Evolutionary conservation across 495 filamentous ascomycete genomes (phyloP).

Genomic region (Massariosphaeria phaeospora): DNA sequence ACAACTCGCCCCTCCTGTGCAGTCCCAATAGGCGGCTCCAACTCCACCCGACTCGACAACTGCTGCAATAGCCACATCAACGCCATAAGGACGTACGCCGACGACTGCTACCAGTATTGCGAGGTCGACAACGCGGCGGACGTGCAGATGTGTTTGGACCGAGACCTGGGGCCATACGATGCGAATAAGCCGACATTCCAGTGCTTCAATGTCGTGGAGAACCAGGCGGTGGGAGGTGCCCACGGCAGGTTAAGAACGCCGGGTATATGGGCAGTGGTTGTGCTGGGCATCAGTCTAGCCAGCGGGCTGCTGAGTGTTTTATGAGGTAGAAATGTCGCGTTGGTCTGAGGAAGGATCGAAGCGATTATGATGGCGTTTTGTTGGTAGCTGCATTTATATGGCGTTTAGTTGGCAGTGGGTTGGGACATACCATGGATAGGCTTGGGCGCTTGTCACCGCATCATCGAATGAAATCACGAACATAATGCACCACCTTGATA

Average conservation of each 20-base stretch:
- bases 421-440: no score
- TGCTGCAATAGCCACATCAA: constrained; percentile 27
- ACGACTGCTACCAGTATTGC: constrained; percentile 18
- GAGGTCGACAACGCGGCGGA: background rate
- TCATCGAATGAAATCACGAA: no score
- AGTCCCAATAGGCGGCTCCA: constrained; percentile 15
- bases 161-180: background rate
- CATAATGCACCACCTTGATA: no score
- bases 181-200: background rate
- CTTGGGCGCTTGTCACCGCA: no score
- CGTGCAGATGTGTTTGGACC: constrained; percentile 11
- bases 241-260: background rate
- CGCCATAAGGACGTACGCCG: background rate
- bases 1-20: constrained; percentile 9
- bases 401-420: no score
- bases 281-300: no score
- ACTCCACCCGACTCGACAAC: constrained; percentile 22
- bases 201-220: constrained; percentile 3
- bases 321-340: no score
- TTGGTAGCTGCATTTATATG: no score
- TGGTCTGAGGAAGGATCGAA: no score
- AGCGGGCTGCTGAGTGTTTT: no score
- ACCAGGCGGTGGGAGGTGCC: background rate
- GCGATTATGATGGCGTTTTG: no score
- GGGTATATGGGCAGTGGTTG: background rate